These are phyloP conservation scores for Heteromeles arbutifolia DNA, from an alignment of 306 rosid species.

Conservation along the genomic window DNA sequence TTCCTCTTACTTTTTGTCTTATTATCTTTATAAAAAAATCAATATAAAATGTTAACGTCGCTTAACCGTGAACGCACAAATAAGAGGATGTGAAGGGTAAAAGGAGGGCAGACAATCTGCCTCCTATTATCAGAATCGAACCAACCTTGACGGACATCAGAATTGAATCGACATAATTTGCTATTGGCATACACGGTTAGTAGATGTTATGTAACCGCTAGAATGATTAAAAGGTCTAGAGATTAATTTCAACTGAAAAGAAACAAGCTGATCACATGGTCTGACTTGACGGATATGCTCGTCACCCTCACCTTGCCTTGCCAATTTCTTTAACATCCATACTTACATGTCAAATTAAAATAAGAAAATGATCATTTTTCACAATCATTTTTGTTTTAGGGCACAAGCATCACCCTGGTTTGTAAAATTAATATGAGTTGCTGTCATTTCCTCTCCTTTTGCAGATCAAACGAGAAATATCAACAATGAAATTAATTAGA, in stretches of 20 bases:
- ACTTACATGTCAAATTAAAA: not conserved
- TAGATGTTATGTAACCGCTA: not conserved
- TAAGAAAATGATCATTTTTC: not conserved
- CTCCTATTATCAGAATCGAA: not conserved
- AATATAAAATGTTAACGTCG: too few species aligned
- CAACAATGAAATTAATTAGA: constrained; percentile 86
- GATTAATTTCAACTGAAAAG: not conserved
- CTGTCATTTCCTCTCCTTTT: constrained; percentile 11
- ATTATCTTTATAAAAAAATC: too few species aligned
- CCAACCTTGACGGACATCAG: not conserved
- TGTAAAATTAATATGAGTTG: not conserved
- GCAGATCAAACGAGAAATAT: constrained; percentile 95
- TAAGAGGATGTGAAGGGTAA: too few species aligned
- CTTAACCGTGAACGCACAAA: too few species aligned
- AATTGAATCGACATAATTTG: not conserved
- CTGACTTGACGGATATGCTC: not conserved
- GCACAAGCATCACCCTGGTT: not conserved
- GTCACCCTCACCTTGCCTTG: not conserved
- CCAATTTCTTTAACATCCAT: not conserved
- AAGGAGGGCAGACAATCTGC: too few species aligned
- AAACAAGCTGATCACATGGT: not conserved
- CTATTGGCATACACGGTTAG: not conserved
- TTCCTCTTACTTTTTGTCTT: too few species aligned
- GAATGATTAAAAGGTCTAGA: not conserved
- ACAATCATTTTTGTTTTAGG: not conserved